phyloP scores from a whole-genome alignment of 306 rosid genomes.

The Mucuna pruriens region DNA sequence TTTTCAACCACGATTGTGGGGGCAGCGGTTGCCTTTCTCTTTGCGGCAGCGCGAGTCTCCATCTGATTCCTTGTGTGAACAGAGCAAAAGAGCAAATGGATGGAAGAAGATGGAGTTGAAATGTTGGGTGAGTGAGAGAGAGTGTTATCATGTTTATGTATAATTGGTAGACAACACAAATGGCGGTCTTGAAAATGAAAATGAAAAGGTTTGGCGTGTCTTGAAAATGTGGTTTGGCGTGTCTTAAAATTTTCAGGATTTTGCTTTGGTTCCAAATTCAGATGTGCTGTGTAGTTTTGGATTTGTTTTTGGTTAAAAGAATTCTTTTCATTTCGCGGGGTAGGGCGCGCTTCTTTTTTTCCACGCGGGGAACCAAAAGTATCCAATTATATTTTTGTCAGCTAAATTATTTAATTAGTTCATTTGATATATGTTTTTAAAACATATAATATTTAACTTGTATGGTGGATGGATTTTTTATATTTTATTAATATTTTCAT shows the following conservation, averaged over 20 bases:
- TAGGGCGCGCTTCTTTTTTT: neutral
- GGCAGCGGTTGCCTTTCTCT: constrained; percentile 50
- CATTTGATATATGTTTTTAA: too few relatives aligned
- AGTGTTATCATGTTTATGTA: neutral
- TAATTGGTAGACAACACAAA: neutral
- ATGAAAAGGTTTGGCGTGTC: neutral
- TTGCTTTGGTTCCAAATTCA: neutral
- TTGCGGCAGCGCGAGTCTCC: neutral
- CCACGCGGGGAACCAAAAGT: neutral
- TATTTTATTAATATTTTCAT: too few relatives aligned
- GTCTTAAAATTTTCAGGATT: too few relatives aligned
- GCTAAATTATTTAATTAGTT: neutral
- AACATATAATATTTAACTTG: too few relatives aligned
- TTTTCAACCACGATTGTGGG: constrained; percentile 16
- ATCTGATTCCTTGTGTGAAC: neutral
- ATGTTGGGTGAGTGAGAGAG: neutral
- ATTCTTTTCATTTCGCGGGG: neutral
- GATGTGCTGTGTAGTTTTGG: neutral
- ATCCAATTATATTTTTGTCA: too few relatives aligned
- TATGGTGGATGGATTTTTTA: too few relatives aligned
- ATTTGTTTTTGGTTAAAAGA: neutral
- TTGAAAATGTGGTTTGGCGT: too few relatives aligned
- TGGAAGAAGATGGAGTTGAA: neutral
- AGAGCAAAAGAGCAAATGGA: too few relatives aligned
- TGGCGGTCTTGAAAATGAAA: neutral